Evolutionary conservation across 2,329 filamentous ascomycete species (phyloP), one percentile per base, ranked within the genome.

Genomic region (Aspergillus versicolor): DNA sequence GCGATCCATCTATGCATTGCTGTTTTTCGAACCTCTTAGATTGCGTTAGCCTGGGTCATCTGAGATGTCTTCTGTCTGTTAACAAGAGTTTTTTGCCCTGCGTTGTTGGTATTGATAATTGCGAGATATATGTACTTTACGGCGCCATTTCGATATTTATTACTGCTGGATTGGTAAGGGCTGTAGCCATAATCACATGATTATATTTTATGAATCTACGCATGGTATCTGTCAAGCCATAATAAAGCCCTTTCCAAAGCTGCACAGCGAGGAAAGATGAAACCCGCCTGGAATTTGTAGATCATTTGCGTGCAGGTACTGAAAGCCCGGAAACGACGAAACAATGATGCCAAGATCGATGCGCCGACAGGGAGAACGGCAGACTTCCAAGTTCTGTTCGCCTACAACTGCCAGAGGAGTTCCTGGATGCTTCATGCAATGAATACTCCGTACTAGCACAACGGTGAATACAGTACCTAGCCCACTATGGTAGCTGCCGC

Each of bases 1-100:
- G 43, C 50, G 44, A 19, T 56, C 62, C 54, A 60, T 53, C 38
- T 51, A 61, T 49, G 64, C 58, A 59, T 61, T 59, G 56, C 56
- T 52, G 27, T 19, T 46, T 32, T 57, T 56, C 37, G 60, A 32
- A 12, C 15, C 21, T 41, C n/a, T 11, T 47, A 46, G 34, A 47
- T 21, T 53, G 51, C 34, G 27, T 30, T 42, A 30, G 17, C 34
- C 19, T 47, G 43, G 51, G 34, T 17, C 37, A 41, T 46, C 21
- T 40, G 30, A 43, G 24, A 47, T 41, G 15, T 24, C 47, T 54
- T 41, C 21, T 43, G 38, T 34, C 17, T 43, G 24, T 8, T 15
- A 22, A 47, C 34, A 41, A 47, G 37, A 54, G 37, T 45, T n/a
- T 44, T 24, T 34, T 30, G 1, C 4, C 30, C 24, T 19, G 47